These are phyloP conservation scores for Thecaphora thlaspeos DNA, from an alignment of 1,284 basidiomycete species.

Conservation along the genomic window DNA sequence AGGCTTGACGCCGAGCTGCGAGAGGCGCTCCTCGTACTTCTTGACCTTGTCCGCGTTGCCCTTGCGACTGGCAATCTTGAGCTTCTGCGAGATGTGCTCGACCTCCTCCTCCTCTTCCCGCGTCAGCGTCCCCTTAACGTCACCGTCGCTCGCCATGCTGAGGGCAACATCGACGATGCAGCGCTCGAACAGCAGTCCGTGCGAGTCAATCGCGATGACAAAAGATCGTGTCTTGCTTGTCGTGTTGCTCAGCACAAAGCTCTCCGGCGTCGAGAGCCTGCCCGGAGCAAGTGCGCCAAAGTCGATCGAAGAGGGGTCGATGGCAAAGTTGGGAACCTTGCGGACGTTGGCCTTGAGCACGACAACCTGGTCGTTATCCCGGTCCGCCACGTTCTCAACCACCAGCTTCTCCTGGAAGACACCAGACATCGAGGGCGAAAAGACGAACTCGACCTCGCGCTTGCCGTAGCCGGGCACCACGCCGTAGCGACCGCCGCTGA, in stretches of 20 bases:
- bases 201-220: conserved; percentile 56
- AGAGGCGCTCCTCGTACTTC: conserved; percentile 61
- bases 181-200: conserved; percentile 33
- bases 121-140: conserved; percentile 59
- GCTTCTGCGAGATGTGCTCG: conserved; percentile 62
- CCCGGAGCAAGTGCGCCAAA: conserved; percentile 54
- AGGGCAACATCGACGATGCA: conserved; percentile 33
- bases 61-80: conserved; percentile 62
- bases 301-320: conserved; percentile 58
- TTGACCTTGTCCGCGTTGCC: conserved; percentile 62
- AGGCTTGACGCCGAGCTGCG: conserved; percentile 59
- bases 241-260: conserved; percentile 60
- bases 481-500: conserved; percentile 61
- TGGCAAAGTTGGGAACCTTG: conserved; percentile 60
- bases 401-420: conserved; percentile 61
- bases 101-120: conserved; percentile 63
- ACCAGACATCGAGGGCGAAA: conserved; percentile 59
- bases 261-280: conserved; percentile 45
- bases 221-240: conserved; percentile 60
- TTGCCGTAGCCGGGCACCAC: conserved; percentile 62
- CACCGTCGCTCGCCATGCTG: conserved; percentile 41
- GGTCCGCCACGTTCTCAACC: conserved; percentile 62
- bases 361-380: conserved; percentile 61
- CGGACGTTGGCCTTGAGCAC: conserved; percentile 61
- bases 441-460: conserved; percentile 61